Conservation (phyloP, 2,329 filamentous ascomycete genomes). For the Nemania sp. region DNA sequence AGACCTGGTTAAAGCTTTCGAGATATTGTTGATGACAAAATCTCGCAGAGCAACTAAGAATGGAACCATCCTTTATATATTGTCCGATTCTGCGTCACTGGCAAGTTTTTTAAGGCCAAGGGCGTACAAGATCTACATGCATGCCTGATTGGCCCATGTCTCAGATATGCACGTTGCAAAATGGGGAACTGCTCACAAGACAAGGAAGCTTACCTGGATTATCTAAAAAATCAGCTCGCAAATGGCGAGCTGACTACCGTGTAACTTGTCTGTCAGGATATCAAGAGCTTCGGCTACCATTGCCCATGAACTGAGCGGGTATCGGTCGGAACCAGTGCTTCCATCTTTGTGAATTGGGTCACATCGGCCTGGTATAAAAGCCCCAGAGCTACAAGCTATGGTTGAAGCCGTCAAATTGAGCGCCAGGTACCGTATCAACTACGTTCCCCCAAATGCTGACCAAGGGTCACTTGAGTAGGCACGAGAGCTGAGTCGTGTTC, state of each 20-base stretch:
- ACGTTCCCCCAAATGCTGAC: no score
- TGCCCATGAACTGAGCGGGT: neutral
- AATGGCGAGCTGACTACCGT: no score
- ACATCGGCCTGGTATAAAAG: neutral
- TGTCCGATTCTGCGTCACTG: conserved; percentile 6
- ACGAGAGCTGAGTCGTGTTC: conserved; percentile 8
- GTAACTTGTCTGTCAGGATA: no score
- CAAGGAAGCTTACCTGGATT: neutral
- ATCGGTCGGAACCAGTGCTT: conserved; percentile 14
- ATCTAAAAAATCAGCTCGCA: neutral
- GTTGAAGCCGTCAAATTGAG: neutral
- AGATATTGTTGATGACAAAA: conserved; percentile 4
- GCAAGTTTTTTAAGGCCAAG: conserved; percentile 3
- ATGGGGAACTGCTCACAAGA: conserved; percentile 16
- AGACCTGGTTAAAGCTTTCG: no score
- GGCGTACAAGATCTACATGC: no score
- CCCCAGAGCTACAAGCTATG: neutral
- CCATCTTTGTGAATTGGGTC: conserved; percentile 6
- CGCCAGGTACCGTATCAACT: neutral
- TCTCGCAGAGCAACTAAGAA: neutral
- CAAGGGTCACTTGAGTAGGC: neutral
- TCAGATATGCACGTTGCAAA: no score
- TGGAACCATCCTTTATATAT: conserved; percentile 17
- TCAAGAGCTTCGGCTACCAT: no score
- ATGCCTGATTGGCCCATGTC: conserved; percentile 23